Percentiles rank a stretch among this genome's conserved stretches.
phyloP scores from a whole-genome alignment of 1,284 basidiomycete species.

The Microbotryum intermedium region DNA sequence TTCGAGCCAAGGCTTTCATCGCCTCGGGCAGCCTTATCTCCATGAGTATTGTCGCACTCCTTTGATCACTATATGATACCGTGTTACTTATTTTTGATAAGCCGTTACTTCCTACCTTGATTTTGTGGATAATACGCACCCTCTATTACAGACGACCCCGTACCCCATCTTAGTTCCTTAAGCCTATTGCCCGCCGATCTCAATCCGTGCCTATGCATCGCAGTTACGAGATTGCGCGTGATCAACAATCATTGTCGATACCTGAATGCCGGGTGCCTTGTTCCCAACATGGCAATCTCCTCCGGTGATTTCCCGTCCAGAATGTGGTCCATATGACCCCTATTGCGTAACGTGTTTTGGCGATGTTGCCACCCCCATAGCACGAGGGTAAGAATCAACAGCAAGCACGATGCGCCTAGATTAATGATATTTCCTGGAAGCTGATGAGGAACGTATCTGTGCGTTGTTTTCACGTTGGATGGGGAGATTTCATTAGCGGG shows the following conservation, averaged over 20 bases:
- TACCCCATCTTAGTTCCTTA: no score
- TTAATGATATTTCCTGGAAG: slow-evolving; percentile 24
- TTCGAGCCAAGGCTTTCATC: no score
- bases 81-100: no score
- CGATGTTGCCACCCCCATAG: slow-evolving; percentile 13
- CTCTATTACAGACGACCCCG: no score
- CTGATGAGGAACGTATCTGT: slow-evolving; percentile 2
- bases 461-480: not conserved
- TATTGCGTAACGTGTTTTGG: slow-evolving; percentile 25
- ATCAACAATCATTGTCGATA: not conserved
- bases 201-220: no score
- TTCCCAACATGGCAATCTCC: slow-evolving; percentile 16
- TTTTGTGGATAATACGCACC: no score
- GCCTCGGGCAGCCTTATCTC: no score
- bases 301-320: slow-evolving; percentile 22
- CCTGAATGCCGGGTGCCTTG: slow-evolving; percentile 19
- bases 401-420: slow-evolving; percentile 14
- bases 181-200: no score
- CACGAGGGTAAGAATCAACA: slow-evolving; percentile 16
- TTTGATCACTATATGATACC: no score
- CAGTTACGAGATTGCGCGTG: no score
- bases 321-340: slow-evolving; percentile 14
- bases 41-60: no score
- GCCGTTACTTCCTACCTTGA: no score
- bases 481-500: not conserved